These are phyloP conservation scores for Skeletonema marinoi DNA, from an alignment of 108 stramenopile genomes.

Conservation along the genomic window DNA sequence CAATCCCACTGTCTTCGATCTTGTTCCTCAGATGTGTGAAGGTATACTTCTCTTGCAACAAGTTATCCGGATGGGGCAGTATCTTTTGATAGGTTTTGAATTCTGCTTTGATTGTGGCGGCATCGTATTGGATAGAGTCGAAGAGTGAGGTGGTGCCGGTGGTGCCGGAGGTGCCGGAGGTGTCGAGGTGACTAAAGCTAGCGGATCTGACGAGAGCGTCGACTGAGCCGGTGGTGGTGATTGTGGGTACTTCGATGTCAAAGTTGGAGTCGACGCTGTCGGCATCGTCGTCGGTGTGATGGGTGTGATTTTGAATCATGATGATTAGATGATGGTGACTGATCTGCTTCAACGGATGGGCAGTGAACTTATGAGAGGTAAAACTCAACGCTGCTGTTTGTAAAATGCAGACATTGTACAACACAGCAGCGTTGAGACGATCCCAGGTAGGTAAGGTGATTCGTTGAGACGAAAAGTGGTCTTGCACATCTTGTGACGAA, in stretches of 20 bases:
- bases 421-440: too few relatives aligned
- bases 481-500: too few relatives aligned
- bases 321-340: too few relatives aligned
- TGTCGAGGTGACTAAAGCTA: too few relatives aligned
- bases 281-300: neutral
- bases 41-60: constrained; percentile 38
- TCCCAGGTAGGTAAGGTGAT: too few relatives aligned
- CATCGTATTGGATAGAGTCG: constrained; percentile 21
- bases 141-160: neutral
- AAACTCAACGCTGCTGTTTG: too few relatives aligned
- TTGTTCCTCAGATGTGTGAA: constrained; percentile 14
- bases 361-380: too few relatives aligned
- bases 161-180: neutral
- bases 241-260: constrained; percentile 30
- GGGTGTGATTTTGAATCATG: neutral
- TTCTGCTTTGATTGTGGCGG: constrained; percentile 29
- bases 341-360: too few relatives aligned
- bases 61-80: constrained; percentile 33
- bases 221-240: neutral
- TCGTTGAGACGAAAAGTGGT: too few relatives aligned
- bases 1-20: constrained; percentile 18
- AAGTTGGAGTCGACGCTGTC: constrained; percentile 42
- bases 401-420: too few relatives aligned
- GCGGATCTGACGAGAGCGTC: constrained; percentile 26
- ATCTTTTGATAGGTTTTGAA: constrained; percentile 39